Base-by-base conservation (phyloP, 73 alveolate species). In the Breviolum minutum region DNA sequence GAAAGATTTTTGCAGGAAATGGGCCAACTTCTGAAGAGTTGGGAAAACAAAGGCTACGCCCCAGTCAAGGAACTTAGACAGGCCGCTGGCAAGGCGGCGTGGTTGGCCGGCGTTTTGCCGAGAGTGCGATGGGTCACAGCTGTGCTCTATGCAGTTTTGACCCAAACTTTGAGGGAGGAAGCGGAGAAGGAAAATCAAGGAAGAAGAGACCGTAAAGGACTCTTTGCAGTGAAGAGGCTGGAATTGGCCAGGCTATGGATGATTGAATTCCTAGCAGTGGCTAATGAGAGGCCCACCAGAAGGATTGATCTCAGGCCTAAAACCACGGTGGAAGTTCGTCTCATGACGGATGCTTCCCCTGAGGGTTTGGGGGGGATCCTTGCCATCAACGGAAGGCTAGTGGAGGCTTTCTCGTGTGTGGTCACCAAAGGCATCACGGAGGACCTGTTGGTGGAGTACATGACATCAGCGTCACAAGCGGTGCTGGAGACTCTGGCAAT, bases 51-150 rank as follows among this genome's bases (percentile, higher is more conserved):
- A n/a, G 74, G 73, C 73, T 48, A 48, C 74, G 66, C 27, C 0
- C 48, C 71, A 17, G 2, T 6, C 13, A 2, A 17, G 5, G 92
- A 83, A 40, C 40, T 83, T 0, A 40, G 73, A 0, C 2, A 69
- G 0, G 27, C 24, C 48, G 20, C 62, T 20, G 92, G 92, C 9
- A 29, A 48, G 30, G 32, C 60, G 14, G 20, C 66, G 0, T 83
- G 92, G 92, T 7, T 83, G 16, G 92, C 92, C 0, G 92, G 92
- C 54, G 48, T 83, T 32, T 7, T 48, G 8, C 92, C 92, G 13
- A n/a, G 73, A 4, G 7, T 40, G 54, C 4, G 74, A 17, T 83
- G 92, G 92, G 19, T 32, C 17, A 71, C 60, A 19, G 14, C 92
- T 13, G 24, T 17, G 74, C 5, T 83, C 60, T 83, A 83, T 8